Evolutionary conservation across 305 asterid species (phyloP), one percentile per base, ranked within the genome.

Genomic region (Fraxinus dipetala): DNA sequence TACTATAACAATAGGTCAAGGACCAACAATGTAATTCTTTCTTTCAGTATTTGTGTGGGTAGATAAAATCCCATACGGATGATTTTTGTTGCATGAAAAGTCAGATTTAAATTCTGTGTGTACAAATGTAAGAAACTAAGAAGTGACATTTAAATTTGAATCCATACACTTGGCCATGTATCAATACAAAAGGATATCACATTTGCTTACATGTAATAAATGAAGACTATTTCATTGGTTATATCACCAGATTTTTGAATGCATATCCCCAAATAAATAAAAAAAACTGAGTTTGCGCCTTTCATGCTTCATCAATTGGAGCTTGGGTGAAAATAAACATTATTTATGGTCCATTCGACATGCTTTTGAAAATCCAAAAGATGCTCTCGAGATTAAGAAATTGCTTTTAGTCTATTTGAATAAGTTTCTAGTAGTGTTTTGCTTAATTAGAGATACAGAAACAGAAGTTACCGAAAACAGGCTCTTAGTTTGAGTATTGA

Each of bases 41-140:
- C 13, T 6, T 2, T 14, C 5, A 11, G 13, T 34, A 65, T 65
- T 65, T 31, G 14, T 69, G 75, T 69, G 75, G 43, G 85, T 76
- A 56, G 79, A 70, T 76, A 69, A 35, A 73, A 51, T 13, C 77
- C 45, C 84, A 69, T 59, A 11, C 76, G 73, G 74, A 78, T n/a
- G 20, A n/a, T 82, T 72, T 78, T 54, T 77, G 54, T 77, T 70
- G 80, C 72, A 77, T 63, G 40, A 84, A 77, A 82, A 36, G 87
- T 79, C 86, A 75, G 76, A 59, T 75, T 48, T 22, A 51, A 51
- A 9, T 30, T 81, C 73, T 73, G 1, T 32, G 74, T 30, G 72
- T 11, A 72, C 35, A 28, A 5, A 48, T 3, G 54, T 24, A 6
- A 6, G 61, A 56, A 76, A 24, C 40, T 45, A n/a, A 77, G 72